These are phyloP conservation scores for Eremothecium cymbalariae DNA, from an alignment of 1,139 yeast genomes.

Conservation along the genomic window DNA sequence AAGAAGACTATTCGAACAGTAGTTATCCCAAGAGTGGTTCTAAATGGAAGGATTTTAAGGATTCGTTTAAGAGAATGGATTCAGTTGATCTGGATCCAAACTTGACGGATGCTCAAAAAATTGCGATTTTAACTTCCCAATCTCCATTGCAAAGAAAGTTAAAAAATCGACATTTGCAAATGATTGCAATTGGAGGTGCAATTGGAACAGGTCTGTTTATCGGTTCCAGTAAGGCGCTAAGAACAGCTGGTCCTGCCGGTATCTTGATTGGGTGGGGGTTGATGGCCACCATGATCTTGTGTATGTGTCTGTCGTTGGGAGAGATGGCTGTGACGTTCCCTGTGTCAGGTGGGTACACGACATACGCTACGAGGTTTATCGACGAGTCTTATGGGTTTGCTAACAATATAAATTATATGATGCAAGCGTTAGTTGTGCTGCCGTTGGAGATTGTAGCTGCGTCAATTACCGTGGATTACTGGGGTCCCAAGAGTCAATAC, in stretches of 20 bases:
- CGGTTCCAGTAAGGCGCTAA: conserved; percentile 53
- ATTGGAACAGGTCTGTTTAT: conserved; percentile 55
- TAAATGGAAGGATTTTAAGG: conserved; percentile 39
- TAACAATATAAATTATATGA: conserved; percentile 62
- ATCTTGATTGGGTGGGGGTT: conserved; percentile 49
- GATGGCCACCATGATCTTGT: conserved; percentile 49
- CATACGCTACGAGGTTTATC: conserved; percentile 57
- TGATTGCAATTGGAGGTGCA: conserved; percentile 58
- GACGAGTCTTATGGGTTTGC: conserved; percentile 73
- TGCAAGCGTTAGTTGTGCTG: conserved; percentile 62
- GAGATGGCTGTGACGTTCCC: conserved; percentile 64
- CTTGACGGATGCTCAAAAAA: conserved; percentile 58
- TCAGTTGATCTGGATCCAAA: conserved; percentile 57
- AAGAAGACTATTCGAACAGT: too few species aligned
- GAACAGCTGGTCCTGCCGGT: conserved; percentile 59
- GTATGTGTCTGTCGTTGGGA: conserved; percentile 62
- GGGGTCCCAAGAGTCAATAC: conserved; percentile 36
- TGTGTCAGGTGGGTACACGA: conserved; percentile 63
- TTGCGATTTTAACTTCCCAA: conserved; percentile 57
- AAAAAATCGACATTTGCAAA: conserved; percentile 58
- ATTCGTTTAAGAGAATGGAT: conserved; percentile 51
- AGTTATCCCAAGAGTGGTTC: conserved; percentile 10
- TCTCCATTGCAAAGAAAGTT: conserved; percentile 61
- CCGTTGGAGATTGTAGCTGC: conserved; percentile 72
- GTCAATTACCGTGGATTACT: conserved; percentile 56